A percentile compares a stretch with the other conserved stretches of the same genome.
Conservation (phyloP, 2,329 filamentous ascomycete genomes). For the Sclerotinia borealis region DNA sequence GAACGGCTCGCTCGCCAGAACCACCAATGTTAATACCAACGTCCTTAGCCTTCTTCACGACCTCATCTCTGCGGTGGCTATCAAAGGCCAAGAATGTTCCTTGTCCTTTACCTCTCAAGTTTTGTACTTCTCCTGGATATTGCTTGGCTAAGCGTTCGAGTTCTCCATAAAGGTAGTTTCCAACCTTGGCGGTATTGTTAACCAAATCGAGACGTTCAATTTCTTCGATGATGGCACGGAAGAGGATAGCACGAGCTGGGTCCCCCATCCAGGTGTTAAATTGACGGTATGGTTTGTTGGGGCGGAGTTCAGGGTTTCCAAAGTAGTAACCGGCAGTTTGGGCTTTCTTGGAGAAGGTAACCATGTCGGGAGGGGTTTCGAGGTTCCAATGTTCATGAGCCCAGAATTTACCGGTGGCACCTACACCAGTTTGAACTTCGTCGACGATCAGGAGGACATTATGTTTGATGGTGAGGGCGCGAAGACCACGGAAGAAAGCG, state of each 20-base stretch:
- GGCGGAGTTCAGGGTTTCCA: slow-evolving; percentile 65
- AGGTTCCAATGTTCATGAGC: slow-evolving; percentile 81
- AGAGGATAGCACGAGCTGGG: slow-evolving; percentile 68
- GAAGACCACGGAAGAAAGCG: slow-evolving; percentile 70
- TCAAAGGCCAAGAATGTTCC: slow-evolving; percentile 79
- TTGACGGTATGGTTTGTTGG: slow-evolving; percentile 78
- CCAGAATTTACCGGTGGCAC: slow-evolving; percentile 85
- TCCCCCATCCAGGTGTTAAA: slow-evolving; percentile 90
- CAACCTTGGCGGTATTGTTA: slow-evolving; percentile 53
- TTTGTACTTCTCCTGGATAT: slow-evolving; percentile 65
- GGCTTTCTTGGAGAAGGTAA: slow-evolving; percentile 85
- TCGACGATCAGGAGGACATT: slow-evolving; percentile 72
- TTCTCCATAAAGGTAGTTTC: slow-evolving; percentile 61
- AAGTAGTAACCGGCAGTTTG: slow-evolving; percentile 82
- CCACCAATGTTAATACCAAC: slow-evolving; percentile 74
- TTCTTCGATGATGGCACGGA: slow-evolving; percentile 72
- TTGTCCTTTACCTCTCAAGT: slow-evolving; percentile 70
- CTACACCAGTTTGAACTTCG: slow-evolving; percentile 78
- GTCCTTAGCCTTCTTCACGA: slow-evolving; percentile 64
- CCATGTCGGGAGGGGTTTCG: slow-evolving; percentile 67
- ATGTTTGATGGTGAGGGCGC: slow-evolving; percentile 64
- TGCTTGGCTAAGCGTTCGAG: slow-evolving; percentile 56
- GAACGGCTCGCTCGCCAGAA: slow-evolving; percentile 62
- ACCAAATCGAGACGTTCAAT: slow-evolving; percentile 65
- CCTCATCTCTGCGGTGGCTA: slow-evolving; percentile 60